phyloP scores from a whole-genome alignment of 257 asterid genomes.

The Datura wrightii region DNA sequence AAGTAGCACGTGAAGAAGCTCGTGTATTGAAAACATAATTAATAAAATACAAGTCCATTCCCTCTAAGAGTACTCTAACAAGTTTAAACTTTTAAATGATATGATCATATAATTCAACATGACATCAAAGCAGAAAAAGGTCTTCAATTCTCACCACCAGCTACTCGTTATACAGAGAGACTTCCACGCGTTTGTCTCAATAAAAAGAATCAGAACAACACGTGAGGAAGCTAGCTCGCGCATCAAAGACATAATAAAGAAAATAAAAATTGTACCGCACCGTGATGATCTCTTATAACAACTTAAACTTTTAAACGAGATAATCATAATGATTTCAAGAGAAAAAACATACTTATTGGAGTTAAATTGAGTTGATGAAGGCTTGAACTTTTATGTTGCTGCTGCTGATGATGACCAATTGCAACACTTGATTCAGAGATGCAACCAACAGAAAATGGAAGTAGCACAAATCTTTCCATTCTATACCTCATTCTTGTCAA shows the following conservation, averaged over 20 bases:
- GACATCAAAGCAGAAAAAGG: not conserved
- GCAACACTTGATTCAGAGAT: slow-evolving; percentile 43
- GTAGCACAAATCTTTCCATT: slow-evolving; percentile 43
- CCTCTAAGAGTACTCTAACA: not conserved
- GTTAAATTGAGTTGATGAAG: not conserved
- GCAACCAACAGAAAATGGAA: slow-evolving; percentile 50
- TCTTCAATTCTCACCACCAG: not conserved
- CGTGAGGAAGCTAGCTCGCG: not conserved
- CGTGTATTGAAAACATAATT: not conserved
- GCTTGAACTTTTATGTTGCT: not conserved
- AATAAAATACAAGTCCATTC: not conserved
- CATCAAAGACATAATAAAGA: not conserved
- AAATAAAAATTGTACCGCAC: not conserved
- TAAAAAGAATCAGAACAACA: not conserved
- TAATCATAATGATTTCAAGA: not conserved
- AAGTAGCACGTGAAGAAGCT: not conserved
- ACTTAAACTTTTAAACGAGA: not conserved
- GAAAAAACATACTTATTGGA: slow-evolving; percentile 29
- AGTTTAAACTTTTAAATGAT: not conserved
- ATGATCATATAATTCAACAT: not conserved
- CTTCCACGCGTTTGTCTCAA: not conserved
- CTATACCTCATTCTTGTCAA: slow-evolving; percentile 32
- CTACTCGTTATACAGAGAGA: not conserved
- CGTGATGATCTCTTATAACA: not conserved
- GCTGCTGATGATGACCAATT: slow-evolving; percentile 28